Base-by-base conservation (phyloP, 129 eudicot genomes). In the Ambrosia artemisiifolia region DNA sequence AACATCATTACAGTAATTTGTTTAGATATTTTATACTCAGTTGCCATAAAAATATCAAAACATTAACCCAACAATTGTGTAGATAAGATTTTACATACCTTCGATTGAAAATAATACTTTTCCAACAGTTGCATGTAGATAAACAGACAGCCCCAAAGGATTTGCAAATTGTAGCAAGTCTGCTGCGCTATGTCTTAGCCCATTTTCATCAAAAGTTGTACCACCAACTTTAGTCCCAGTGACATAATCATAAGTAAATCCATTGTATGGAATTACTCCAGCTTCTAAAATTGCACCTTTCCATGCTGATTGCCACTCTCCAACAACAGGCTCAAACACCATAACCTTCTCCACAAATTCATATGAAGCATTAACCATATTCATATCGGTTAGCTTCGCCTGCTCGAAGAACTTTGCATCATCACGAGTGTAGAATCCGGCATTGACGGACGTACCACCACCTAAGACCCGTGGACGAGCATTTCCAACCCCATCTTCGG, bases 191-290 rank as follows among this genome's bases (percentile, higher is more conserved):
- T 86, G 96, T 57, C 92, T 65, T 13, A 16, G 64, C 13, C 92
- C 92, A 0, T 82, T 64, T 19, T 32, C 13, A 63, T 89, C 92
- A 24, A 89, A 86, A 1, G 85, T 81, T 0, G 96, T 82, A 12
- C 96, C 96, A 7, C 90, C 96, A 63, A 89, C 72, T 56, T 89
- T 89, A 8, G 92, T 86, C 56, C 96, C 96, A 9, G 19, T 2
- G 17, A 86, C 8, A 73, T 89, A 89, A 20, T 89, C 92, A 63
- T 73, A 82, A 1, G 96, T 86, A 46, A 86, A 84, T 1, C 92
- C 92, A 63, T 89, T 89, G 38, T 74, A 36, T 2, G 96, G 96
- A 20, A 35, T 2, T 6, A 89, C 80, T 13, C 96, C 96, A 6
- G 63, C 85, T 69, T 89, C 91, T 48, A 86, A 1, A 32, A 86